Base-by-base conservation (phyloP, 2,329 filamentous ascomycete species). In the Sphaerulina vaccinii region DNA sequence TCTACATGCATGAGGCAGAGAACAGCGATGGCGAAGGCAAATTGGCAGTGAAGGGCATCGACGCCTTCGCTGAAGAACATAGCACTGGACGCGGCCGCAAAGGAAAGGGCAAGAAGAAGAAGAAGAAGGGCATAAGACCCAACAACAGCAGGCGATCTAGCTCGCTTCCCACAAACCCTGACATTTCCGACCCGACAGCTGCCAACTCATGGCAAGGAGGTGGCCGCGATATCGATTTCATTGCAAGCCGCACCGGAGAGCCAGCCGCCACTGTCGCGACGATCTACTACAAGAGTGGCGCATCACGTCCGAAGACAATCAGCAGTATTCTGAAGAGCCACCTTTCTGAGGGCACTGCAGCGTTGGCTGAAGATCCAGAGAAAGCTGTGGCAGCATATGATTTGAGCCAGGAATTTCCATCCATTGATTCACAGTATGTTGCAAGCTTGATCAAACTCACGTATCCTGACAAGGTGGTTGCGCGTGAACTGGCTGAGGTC, bases 1-100 rank as follows among this genome's bases (percentile, higher is more conserved):
- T 87, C 16, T 90, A 86, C 64, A 83, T 96, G 3, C 83, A 89
- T 52, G 82, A 90, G 51, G 80, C 80, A 0, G 75, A 81, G 48
- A 75, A 79, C 13, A 71, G 70, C 32, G 72, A 76, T 3, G 72
- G 68, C 2, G 68, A 70, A 40, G 72, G 70, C 27, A 69, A 73
- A 15, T 63, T 73, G 4, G 67, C 74, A 1, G 74, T 78, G 1
- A 92, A 87, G 65, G 88, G 90, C 0, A 76, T 96, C n/a, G 90
- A 96, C 52, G 90, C 82, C 0, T 96, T 96, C 65, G 83, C 82
- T 18, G 77, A 82, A 33, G 78, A 78, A 0, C 78, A 82, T 13
- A 71, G 76, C 13, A 68, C 71, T 1, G 67, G 68, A 1, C 70
- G 45, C 69, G 71, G 63, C 72, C 74, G 71, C 16, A 77, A 74